Evolutionary conservation across 306 rosid species (phyloP), one percentile per base, ranked within the genome.

Genomic region (Herpetospermum pedunculosum): DNA sequence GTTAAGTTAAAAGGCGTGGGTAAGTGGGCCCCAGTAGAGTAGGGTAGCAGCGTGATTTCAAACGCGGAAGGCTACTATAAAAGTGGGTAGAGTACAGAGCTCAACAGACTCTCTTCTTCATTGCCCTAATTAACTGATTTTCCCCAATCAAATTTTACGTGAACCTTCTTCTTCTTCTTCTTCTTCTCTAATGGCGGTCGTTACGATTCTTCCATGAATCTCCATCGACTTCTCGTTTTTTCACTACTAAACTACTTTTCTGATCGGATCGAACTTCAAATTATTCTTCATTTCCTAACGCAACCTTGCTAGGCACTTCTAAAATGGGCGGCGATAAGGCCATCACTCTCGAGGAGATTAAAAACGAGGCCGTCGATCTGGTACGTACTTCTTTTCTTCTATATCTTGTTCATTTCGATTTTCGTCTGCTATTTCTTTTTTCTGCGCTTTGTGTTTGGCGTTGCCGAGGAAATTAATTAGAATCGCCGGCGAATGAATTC

Each of bases 291-390:
- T 69, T 25, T 26, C 41, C 26, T 68, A 2, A 25, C 73, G 23
- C 19, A 13, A 25, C 25, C 14, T 60, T 8, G 29, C 71, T 19
- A 37, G 1, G 49, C 49, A 4, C 58, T 16, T 35, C 78, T 12
- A 28, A 15, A 77, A 91, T 91, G 98, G 89, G 84, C 23, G 87
- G 74, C 68, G 82, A 80, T 3, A 83, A 81, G 64, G 84, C 77
- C 34, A 86, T 91, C 85, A 83, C 87, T 78, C 98, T 93, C 32
- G 97, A 93, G 55, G 94, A 93, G 88, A 91, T 93, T 4, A 93
- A 87, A 64, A 93, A 91, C 57, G 98, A 93, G 76, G 79, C 84
- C 78, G 91, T 93, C 59, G 98, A 93, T 89, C 86, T 93, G 97
- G 98, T 93, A 84, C 52, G 32, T 48, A 7, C 23, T 52, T 38